A percentile compares a stretch with the other conserved stretches of the same genome.
Evolutionary conservation across 116 monocot species (phyloP).

Genomic region (Iris pallida): DNA sequence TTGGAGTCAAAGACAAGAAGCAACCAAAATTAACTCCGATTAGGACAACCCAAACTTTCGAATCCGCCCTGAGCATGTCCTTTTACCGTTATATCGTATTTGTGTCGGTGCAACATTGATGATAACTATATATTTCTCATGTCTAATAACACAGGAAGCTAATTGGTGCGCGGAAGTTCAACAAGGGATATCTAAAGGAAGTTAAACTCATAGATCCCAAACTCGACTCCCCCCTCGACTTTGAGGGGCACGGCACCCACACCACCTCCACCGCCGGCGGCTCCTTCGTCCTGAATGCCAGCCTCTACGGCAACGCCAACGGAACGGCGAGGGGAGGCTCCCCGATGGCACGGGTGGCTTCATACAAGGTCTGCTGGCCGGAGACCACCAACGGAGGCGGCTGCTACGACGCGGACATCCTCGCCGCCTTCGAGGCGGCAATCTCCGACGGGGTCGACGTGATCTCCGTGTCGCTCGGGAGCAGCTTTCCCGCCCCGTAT

Average conservation of each 20-base stretch:
- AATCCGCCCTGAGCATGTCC: too few species aligned
- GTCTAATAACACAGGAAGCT: constrained; percentile 16
- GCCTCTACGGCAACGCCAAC: constrained; percentile 46
- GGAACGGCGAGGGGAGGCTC: constrained; percentile 76
- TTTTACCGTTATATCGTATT: too few species aligned
- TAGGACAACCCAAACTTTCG: too few species aligned
- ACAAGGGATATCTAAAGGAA: not conserved
- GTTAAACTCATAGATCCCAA: not conserved
- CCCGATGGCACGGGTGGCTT: constrained; percentile 19
- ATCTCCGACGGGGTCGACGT: constrained; percentile 7
- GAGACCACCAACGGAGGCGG: too few species aligned
- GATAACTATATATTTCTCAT: too few species aligned
- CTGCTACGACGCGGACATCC: constrained; percentile 4
- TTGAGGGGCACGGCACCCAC: constrained; percentile 26
- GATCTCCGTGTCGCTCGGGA: constrained; percentile 36
- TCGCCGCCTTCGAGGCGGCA: constrained; percentile 12
- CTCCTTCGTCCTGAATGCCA: constrained; percentile 38
- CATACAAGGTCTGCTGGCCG: constrained; percentile 10
- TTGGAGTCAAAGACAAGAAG: too few species aligned
- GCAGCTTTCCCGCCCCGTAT: not conserved
- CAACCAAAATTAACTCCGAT: too few species aligned
- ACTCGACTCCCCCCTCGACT: constrained; percentile 9
- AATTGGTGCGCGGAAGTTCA: constrained; percentile 26
- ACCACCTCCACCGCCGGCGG: constrained; percentile 59
- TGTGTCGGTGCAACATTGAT: too few species aligned